Conservation (phyloP, 1,284 basidiomycete species). For the Puccinia horiana region DNA sequence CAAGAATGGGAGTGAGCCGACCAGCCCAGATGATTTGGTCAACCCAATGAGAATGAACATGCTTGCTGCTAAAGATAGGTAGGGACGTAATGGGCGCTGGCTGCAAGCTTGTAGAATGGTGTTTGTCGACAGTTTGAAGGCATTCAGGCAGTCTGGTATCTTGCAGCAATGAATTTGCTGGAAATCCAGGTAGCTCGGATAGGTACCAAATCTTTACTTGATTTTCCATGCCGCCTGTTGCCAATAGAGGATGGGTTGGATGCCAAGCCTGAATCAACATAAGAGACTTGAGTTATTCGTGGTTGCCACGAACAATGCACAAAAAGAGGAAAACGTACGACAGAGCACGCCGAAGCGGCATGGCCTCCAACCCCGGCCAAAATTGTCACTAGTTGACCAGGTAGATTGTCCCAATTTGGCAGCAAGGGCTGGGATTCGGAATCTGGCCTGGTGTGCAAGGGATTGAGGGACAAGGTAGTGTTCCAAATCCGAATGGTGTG, state of each 20-base stretch:
- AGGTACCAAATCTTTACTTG: slow-evolving; percentile 29
- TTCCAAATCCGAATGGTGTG: slow-evolving; percentile 57
- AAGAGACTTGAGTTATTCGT: background rate
- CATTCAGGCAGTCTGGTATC: background rate
- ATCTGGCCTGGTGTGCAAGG: slow-evolving; percentile 11
- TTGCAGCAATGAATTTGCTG: background rate
- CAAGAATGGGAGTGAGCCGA: background rate
- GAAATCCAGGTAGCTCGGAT: slow-evolving; percentile 1
- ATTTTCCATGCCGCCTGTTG: slow-evolving; percentile 33
- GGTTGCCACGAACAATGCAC: background rate
- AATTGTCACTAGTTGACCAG: slow-evolving; percentile 19
- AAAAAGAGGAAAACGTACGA: background rate
- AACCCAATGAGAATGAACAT: slow-evolving; percentile 29
- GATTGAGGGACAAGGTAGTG: slow-evolving; percentile 52
- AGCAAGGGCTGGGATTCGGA: slow-evolving; percentile 1
- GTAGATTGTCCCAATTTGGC: slow-evolving; percentile 25
- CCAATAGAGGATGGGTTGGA: slow-evolving; percentile 24
- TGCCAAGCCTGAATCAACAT: slow-evolving; percentile 16
- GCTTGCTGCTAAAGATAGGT: slow-evolving; percentile 30
- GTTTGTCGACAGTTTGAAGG: background rate
- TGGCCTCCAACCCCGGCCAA: slow-evolving; percentile 15
- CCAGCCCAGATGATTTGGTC: slow-evolving; percentile 21
- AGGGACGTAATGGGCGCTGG: slow-evolving; percentile 4
- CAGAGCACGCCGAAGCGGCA: slow-evolving; percentile 13
- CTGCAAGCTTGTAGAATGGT: background rate